Percentiles rank a stretch among this genome's conserved stretches.
Evolutionary conservation across 345 rosid genomes (phyloP).

Genomic region (Diplotaxis tenuifolia): DNA sequence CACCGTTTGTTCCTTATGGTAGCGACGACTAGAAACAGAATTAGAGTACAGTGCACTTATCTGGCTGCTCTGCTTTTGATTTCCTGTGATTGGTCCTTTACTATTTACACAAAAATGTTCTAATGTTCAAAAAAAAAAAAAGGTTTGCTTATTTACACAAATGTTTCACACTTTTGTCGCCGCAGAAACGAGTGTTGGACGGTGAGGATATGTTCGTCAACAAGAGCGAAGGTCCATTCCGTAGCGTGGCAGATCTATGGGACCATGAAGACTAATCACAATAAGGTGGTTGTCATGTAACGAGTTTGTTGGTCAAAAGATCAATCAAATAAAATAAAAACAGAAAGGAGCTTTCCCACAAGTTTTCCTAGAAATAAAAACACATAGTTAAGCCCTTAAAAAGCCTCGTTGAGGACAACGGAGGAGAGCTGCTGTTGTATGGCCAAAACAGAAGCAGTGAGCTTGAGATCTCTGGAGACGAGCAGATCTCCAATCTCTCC

Average conservation of each 20-base stretch:
- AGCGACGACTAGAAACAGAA: neutral
- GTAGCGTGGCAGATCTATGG: conserved; percentile 55
- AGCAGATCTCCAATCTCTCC: no score
- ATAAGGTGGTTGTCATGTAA: neutral
- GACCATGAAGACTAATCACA: conserved; percentile 49
- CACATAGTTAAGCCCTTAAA: neutral
- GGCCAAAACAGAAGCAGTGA: conserved; percentile 33
- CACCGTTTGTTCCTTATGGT: neutral
- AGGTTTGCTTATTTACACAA: neutral
- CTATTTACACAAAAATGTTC: no score
- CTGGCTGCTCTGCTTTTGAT: neutral
- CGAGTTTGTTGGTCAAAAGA: neutral
- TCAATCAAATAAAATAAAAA: neutral
- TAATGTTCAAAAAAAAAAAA: no score
- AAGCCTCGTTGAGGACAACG: conserved; percentile 9
- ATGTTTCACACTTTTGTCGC: conserved; percentile 10
- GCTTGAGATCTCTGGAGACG: no score
- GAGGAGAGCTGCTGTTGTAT: conserved; percentile 39
- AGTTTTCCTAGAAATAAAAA: conserved; percentile 6
- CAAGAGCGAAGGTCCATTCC: conserved; percentile 44
- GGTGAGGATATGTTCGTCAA: conserved; percentile 50
- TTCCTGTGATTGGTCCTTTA: neutral
- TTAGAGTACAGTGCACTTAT: neutral
- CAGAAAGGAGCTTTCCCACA: neutral
- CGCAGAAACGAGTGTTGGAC: conserved; percentile 48